Evolutionary conservation across 148 eudicot species (phyloP).

Genomic region (Talinum fruticosum): DNA sequence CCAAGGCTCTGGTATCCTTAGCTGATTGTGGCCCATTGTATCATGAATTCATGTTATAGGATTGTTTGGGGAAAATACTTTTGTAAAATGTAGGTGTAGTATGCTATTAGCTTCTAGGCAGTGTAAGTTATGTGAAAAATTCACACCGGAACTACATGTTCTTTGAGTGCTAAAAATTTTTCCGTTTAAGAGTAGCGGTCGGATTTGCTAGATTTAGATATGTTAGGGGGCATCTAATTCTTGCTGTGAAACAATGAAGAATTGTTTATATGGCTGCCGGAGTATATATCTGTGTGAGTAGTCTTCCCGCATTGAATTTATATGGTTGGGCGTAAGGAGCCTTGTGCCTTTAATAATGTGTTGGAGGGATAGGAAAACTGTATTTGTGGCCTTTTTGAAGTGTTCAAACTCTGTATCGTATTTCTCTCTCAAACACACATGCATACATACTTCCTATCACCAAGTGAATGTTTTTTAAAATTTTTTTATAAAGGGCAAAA

Average conservation of each 20-base stretch:
- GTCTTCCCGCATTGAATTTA: neutral
- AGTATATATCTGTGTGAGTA: neutral
- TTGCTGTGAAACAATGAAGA: neutral
- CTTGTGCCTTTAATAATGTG: too few species aligned
- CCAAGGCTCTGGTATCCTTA: too few species aligned
- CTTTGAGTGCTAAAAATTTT: conserved; percentile 1
- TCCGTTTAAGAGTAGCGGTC: neutral
- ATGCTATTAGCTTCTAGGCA: conserved; percentile 10
- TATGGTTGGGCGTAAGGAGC: too few species aligned
- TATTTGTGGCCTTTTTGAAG: too few species aligned
- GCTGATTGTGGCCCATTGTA: too few species aligned
- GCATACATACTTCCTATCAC: too few species aligned
- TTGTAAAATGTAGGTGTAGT: conserved; percentile 12
- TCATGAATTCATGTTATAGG: too few species aligned
- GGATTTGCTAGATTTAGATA: neutral
- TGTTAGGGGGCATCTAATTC: neutral
- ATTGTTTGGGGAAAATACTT: neutral
- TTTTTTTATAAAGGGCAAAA: too few species aligned
- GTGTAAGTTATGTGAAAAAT: neutral
- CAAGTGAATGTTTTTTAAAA: too few species aligned
- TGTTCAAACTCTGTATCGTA: too few species aligned
- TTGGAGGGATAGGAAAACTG: too few species aligned
- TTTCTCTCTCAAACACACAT: too few species aligned
- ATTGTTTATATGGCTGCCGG: neutral
- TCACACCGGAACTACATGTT: conserved; percentile 3